Evolutionary conservation across 805 yeast genomes (phyloP), one percentile per base, ranked within the genome.

Genomic region (Schizosaccharomyces cryophilus): DNA sequence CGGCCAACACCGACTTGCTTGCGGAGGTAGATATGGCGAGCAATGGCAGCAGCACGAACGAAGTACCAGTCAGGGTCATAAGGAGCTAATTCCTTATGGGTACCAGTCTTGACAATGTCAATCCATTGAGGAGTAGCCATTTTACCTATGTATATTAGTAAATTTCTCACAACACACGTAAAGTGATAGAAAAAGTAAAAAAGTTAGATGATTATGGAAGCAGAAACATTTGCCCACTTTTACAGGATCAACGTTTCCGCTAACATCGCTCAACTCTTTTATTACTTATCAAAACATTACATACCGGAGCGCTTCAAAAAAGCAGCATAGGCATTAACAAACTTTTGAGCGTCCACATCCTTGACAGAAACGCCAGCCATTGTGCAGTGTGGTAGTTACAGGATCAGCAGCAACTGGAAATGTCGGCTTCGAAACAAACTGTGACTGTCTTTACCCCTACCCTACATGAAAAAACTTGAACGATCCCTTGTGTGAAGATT

Each of bases 261-360:
- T 24, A 45, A 45, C 21, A 45, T 15, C 21, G 9, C 4, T 24
- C 17, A 21, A 38, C 9, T 11, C 45, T 19, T 19, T 7, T 24
- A 21, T 35, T n/a, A 54, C 17, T 3, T 51, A 21, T 26, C 21
- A 30, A 30, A 4, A 42, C n/a, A 54, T 9, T 17, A 51, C 56
- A 45, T 62, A 65, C 97, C 98, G 82, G 94, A 98, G 80, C 97
- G 88, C 83, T 93, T 97, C 80, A 93, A 86, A 87, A 93, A 93
- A 76, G 86, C 86, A 73, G 98, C 97, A 83, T 93, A 93, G 79
- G 97, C 95, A 82, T 87, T 88, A 79, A 93, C 90, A 82, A 93
- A 93, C 70, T 87, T 94, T 85, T 93, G 97, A 78, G 98, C 98
- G 80, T 97, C 96, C 80, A 93, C 98, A 96, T 93, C 98, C 85